phyloP scores from a whole-genome alignment of 2,329 filamentous ascomycete species.

The Monilinia fructicola region DNA sequence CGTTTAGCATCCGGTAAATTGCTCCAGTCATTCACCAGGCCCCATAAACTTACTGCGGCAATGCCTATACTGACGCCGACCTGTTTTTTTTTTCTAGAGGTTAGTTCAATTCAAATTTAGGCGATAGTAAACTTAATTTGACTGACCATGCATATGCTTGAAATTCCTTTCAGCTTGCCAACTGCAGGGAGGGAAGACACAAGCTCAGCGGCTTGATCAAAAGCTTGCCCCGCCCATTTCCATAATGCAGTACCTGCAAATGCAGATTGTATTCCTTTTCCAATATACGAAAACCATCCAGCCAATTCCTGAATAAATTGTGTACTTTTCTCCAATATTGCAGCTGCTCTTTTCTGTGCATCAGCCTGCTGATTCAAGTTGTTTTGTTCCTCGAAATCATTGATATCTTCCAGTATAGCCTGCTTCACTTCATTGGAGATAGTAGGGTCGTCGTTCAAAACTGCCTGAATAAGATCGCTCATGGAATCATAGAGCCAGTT shows the following conservation, averaged over 20 bases:
- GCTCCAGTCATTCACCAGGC: neutral
- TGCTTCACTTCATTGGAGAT: neutral
- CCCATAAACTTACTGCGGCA: constrained; percentile 6
- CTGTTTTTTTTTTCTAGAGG: neutral
- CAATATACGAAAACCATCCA: constrained; percentile 6
- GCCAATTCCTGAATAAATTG: neutral
- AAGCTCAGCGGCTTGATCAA: neutral
- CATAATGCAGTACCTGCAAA: constrained; percentile 6
- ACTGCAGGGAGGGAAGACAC: neutral
- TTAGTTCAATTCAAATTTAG: neutral
- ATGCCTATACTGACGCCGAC: neutral
- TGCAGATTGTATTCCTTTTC: constrained; percentile 1
- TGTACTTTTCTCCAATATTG: constrained; percentile 3
- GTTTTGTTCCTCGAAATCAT: neutral
- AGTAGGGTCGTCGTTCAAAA: neutral
- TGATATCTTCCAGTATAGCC: neutral
- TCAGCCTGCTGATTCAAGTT: neutral
- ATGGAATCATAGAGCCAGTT: constrained; percentile 1
- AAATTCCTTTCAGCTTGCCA: neutral
- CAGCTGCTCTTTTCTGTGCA: neutral
- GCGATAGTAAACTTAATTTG: neutral
- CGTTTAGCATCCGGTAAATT: neutral
- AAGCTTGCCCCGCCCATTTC: constrained; percentile 2
- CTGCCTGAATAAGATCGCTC: neutral
- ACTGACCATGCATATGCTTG: constrained; percentile 10